Conservation (phyloP, 208 protist species). For the Trypanosoma melophagium region DNA sequence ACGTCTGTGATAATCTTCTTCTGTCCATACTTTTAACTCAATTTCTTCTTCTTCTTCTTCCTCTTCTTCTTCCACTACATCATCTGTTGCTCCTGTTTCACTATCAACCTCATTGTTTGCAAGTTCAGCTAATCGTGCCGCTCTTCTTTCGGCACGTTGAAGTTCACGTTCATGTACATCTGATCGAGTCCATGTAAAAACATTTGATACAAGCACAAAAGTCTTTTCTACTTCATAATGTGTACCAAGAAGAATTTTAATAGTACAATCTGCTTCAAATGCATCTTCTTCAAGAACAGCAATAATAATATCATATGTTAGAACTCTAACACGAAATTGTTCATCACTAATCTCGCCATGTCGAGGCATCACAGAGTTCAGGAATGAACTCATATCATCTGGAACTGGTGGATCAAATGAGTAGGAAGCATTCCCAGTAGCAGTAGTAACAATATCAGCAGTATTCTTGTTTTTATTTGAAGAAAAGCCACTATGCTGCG, state of each 20-base stretch:
- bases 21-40: constrained; percentile 66
- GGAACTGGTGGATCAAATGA: constrained; percentile 28
- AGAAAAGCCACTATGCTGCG: neutral
- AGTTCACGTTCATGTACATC: constrained; percentile 48
- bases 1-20: constrained; percentile 85
- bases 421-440: neutral
- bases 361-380: constrained; percentile 57
- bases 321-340: constrained; percentile 52
- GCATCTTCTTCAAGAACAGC: constrained; percentile 75
- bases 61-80: constrained; percentile 37
- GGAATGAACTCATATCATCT: constrained; percentile 38
- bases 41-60: constrained; percentile 53
- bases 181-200: constrained; percentile 84
- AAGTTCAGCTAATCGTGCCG: constrained; percentile 32
- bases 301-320: constrained; percentile 86
- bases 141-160: constrained; percentile 21
- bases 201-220: constrained; percentile 88
- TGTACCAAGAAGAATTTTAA: constrained; percentile 70
- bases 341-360: constrained; percentile 66
- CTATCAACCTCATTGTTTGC: constrained; percentile 33
- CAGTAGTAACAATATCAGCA: too few species aligned
- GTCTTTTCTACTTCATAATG: constrained; percentile 92
- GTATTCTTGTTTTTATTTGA: neutral
- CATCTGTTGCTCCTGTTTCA: constrained; percentile 36
- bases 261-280: constrained; percentile 83